Conservation (phyloP, 257 asterid genomes). For the Solanum rostratum region DNA sequence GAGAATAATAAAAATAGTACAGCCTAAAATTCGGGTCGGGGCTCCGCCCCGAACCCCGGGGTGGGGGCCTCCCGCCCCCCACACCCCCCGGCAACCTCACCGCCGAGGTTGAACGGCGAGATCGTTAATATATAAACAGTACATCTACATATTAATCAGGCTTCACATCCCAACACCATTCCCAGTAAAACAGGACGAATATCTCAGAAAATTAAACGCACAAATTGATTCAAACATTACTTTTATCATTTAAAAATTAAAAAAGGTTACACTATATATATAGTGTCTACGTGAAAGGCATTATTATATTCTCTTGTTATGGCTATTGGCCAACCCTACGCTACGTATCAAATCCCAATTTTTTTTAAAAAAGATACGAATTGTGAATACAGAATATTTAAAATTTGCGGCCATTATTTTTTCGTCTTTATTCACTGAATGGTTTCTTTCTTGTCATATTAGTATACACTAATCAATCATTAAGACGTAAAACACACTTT, state of each 20-base stretch:
- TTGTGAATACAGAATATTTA: conserved; percentile 2
- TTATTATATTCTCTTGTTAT: neutral
- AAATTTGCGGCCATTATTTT: conserved; percentile 3
- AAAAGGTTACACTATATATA: no score
- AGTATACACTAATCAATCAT: neutral
- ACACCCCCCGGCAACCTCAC: no score
- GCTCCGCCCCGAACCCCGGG: no score
- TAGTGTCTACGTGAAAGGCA: neutral
- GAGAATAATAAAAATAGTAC: no score
- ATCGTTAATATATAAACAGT: no score
- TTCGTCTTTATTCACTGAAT: neutral
- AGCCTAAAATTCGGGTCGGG: no score
- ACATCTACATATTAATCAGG: no score
- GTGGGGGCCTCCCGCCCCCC: no score
- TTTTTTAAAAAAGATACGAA: neutral
- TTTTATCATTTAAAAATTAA: accelerated
- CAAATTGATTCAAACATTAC: neutral
- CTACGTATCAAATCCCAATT: neutral
- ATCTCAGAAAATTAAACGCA: no score
- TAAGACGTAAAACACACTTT: neutral
- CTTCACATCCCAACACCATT: no score
- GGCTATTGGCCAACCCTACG: conserved; percentile 14
- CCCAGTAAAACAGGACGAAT: accelerated
- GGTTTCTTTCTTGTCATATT: neutral
- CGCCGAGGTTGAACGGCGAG: no score